Percentiles rank a stretch among this genome's conserved stretches.
Evolutionary conservation across 345 rosid genomes (phyloP).

Genomic region (Carallia pectinifolia): DNA sequence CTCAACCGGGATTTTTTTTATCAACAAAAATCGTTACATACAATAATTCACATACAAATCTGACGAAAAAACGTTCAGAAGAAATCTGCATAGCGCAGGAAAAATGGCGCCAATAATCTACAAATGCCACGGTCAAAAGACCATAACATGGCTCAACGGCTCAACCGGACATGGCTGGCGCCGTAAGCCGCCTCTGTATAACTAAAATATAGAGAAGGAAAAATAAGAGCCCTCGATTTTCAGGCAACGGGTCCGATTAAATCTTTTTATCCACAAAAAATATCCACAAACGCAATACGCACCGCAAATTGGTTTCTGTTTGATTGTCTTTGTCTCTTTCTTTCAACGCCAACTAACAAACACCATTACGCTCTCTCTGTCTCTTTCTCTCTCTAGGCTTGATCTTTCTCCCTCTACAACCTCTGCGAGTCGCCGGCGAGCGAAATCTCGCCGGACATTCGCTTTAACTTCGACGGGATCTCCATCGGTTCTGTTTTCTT

Average conservation of each 20-base stretch:
- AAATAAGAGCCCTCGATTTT: slow-evolving; percentile 9
- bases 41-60: too few species aligned
- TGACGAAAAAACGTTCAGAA: too few species aligned
- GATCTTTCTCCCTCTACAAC: slow-evolving; percentile 10
- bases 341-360: slow-evolving; percentile 26
- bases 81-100: too few species aligned
- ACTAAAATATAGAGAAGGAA: too few species aligned
- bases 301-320: slow-evolving; percentile 33
- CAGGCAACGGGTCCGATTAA: slow-evolving; percentile 21
- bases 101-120: too few species aligned
- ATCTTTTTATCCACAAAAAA: slow-evolving; percentile 9
- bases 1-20: too few species aligned
- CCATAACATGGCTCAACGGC: too few species aligned
- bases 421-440: slow-evolving; percentile 39
- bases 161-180: too few species aligned
- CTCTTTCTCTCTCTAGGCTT: slow-evolving; percentile 3
- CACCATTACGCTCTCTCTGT: slow-evolving; percentile 5
- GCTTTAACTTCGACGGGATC: slow-evolving; percentile 15
- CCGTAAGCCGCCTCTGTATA: too few species aligned
- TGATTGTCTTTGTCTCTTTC: slow-evolving; percentile 22
- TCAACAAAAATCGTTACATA: too few species aligned
- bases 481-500: not conserved
- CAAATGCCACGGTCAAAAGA: too few species aligned
- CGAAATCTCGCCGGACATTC: slow-evolving; percentile 44
- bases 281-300: slow-evolving; percentile 8